Conservation (phyloP, 2,329 filamentous ascomycete species). For the Epichloe amarillans region DNA sequence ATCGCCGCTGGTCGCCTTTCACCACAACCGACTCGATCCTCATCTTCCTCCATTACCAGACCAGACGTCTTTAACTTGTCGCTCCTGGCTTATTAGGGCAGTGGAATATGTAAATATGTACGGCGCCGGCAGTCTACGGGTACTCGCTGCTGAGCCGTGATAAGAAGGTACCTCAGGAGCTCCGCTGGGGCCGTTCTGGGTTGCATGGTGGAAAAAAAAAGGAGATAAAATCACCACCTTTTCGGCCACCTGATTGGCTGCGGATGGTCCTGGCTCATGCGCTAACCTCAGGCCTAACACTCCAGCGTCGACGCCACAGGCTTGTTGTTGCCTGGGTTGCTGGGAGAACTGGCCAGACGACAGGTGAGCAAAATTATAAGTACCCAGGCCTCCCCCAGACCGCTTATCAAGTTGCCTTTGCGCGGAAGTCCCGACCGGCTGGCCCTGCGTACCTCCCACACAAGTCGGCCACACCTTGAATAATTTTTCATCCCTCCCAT, state of each 20-base stretch:
- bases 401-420: slow-evolving; percentile 34
- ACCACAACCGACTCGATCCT: too few species aligned
- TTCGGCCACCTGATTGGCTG: slow-evolving; percentile 25
- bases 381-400: slow-evolving; percentile 39
- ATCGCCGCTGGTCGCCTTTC: neutral
- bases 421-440: slow-evolving; percentile 42
- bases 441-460: slow-evolving; percentile 37
- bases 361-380: slow-evolving; percentile 41
- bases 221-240: slow-evolving; percentile 23
- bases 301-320: slow-evolving; percentile 29
- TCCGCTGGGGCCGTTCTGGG: slow-evolving; percentile 18
- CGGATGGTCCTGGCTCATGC: slow-evolving; percentile 17
- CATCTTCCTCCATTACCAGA: too few species aligned
- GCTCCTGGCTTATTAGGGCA: too few species aligned
- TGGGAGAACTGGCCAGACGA: slow-evolving; percentile 25
- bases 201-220: slow-evolving; percentile 21
- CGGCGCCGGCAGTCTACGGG: neutral
- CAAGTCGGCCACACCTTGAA: slow-evolving; percentile 30
- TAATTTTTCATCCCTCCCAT: slow-evolving; percentile 18
- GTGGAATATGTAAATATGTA: too few species aligned
- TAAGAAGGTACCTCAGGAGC: slow-evolving; percentile 28
- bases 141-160: slow-evolving; percentile 14
- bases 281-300: slow-evolving; percentile 26
- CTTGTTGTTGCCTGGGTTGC: slow-evolving; percentile 33
- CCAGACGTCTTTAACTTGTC: too few species aligned